Base-by-base conservation (phyloP, 2,329 filamentous ascomycete species). In the Fusarium incarnatum region DNA sequence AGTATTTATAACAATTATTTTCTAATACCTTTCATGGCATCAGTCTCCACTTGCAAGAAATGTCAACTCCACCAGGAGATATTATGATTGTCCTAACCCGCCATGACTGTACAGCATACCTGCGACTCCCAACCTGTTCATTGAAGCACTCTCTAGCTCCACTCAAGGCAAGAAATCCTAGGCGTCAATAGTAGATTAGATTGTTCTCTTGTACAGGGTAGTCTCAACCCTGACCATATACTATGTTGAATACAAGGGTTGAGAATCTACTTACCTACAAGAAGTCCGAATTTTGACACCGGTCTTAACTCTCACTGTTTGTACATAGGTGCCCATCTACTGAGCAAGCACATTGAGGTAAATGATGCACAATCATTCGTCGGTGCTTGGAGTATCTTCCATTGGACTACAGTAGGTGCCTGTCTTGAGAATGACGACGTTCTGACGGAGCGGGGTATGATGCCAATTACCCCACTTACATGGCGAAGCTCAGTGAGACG, bases 311-410 rank as follows among this genome's bases (percentile, higher is more conserved):
- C 34, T 37, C 34, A 12, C 10, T n/a, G 18, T n/a, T n/a, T n/a
- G 18, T 37, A n/a, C 34, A 37, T 28, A 28, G 28, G 30, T 37
- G 34, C 58, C 49, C 46, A 40, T 27, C 34, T 28, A 13, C 28
- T 11, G 27, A 15, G 46, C 50, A 47, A 32, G 50, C 56, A 48
- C 28, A 40, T 30, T n/a, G 16, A 37, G 18, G 34, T 46, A 25
- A 62, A 75, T 76, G 73, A 76, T 75, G 73, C 67, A 75, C 74
- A 71, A 22, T 64, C 28, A 74, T 73, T 71, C 68, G 71, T 74
- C 73, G 73, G 70, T 56, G 49, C 60, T 47, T 41, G 44, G 49
- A 54, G 60, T 55, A 27, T 50, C 68, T 60, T 28, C 28, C 28
- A 28, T 13, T 49, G 52, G 48, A 52, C 49, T 42, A 6, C 28